A percentile compares a stretch with the other conserved stretches of the same genome.
Evolutionary conservation across 352 stramenopile species (phyloP).

Genomic region (Phytophthora kernoviae): DNA sequence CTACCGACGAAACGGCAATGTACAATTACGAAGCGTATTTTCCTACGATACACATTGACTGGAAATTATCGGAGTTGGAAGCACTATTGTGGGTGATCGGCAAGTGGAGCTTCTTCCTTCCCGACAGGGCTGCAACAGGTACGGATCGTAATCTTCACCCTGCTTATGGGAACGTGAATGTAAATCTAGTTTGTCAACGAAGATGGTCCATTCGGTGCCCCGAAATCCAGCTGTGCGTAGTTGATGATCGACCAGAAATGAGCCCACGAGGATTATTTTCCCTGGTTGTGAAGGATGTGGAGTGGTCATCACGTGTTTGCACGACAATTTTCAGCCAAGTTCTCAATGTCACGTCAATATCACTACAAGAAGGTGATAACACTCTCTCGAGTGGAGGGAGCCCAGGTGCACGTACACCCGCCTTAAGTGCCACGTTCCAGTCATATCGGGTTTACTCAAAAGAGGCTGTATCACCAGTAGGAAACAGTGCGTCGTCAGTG

Average conservation of each 20-base stretch:
- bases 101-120: slow-evolving; percentile 83
- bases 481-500: slow-evolving; percentile 10
- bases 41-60: slow-evolving; percentile 52
- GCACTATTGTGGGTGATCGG: slow-evolving; percentile 66
- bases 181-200: slow-evolving; percentile 38
- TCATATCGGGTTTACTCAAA: slow-evolving; percentile 46
- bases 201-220: slow-evolving; percentile 33
- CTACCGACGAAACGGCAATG: slow-evolving; percentile 58
- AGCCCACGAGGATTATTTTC: slow-evolving; percentile 20
- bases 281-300: slow-evolving; percentile 37
- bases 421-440: slow-evolving; percentile 47
- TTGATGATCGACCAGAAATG: slow-evolving; percentile 28
- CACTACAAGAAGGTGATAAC: slow-evolving; percentile 37
- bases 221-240: slow-evolving; percentile 38
- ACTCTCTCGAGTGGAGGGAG: slow-evolving; percentile 47
- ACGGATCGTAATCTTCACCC: slow-evolving; percentile 37
- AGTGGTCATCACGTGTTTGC: slow-evolving; percentile 41
- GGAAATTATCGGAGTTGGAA: slow-evolving; percentile 65
- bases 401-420: slow-evolving; percentile 41
- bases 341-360: slow-evolving; percentile 34
- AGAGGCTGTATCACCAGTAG: slow-evolving; percentile 7
- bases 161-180: slow-evolving; percentile 17
- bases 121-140: slow-evolving; percentile 30
- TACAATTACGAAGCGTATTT: slow-evolving; percentile 68
- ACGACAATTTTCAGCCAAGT: slow-evolving; percentile 35